Evolutionary conservation across 495 filamentous ascomycete genomes (phyloP), one percentile per base, ranked within the genome.

Genomic region (Copromyces sp.): DNA sequence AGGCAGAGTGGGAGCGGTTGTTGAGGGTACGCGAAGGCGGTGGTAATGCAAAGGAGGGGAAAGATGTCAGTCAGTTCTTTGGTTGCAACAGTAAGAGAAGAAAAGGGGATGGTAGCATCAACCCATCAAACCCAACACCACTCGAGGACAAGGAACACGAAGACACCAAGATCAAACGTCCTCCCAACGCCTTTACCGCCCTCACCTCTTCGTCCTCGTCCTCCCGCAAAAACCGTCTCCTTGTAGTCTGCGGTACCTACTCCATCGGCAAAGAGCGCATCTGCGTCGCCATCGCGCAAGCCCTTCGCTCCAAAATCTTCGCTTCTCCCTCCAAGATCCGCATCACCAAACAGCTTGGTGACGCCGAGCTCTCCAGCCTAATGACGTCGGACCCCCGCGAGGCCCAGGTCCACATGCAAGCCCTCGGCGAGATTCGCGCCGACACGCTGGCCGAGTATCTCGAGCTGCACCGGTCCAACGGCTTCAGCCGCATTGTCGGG

Each of bases 371-470:
- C 12, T 83, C 88, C 61, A 84, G 87, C 2, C 86, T 90, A 20
- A 84, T 99, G 74, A 99, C 95, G 0, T 84, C 85, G 41, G 82
- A 97, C 77, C 95, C 95, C 0, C 83, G 83, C 32, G 92, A 92
- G 75, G 95, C 96, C 2, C 95, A 98, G 80, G 93, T 99, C 0
- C 95, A 99, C 83, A 97, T 99, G 95, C 95, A 96, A 73, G 93
- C 91, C 73, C 84, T 99, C 8, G 94, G 94, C 83, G 95, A 98
- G 82, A 92, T 98, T 73, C 89, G 91, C 53, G 88, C 93, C 11
- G 93, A 97, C 69, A 95, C 95, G 1, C 85, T 99, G 9, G 86
- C 91, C 69, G 93, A 95, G 73, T 99, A 99, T 78, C 88, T 99
- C 37, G 87, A 91, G 75, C 83, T 85, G 24, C 89, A 90, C 81